Percentiles rank a stretch among this genome's conserved stretches.
phyloP scores from a whole-genome alignment of 2,329 filamentous ascomycete genomes.

The Colletotrichum horii region DNA sequence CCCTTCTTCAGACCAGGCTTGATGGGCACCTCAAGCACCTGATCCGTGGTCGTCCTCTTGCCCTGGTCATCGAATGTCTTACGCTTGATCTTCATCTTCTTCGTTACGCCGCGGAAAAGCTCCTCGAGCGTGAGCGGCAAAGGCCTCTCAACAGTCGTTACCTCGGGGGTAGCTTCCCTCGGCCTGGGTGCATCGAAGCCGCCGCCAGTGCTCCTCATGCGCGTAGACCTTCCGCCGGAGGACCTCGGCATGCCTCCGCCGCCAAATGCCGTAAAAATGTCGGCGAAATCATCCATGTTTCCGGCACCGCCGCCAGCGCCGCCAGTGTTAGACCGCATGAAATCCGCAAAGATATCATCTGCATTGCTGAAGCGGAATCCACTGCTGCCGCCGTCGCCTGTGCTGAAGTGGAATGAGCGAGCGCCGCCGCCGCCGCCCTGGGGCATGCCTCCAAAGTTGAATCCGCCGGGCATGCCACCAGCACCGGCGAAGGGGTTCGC shows the following conservation, averaged over 20 bases:
- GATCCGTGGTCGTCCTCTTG: slow-evolving; percentile 86
- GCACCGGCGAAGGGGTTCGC: slow-evolving; percentile 65
- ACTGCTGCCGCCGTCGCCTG: slow-evolving; percentile 50
- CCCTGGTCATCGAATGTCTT: slow-evolving; percentile 90
- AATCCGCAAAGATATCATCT: slow-evolving; percentile 84
- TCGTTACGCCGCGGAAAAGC: slow-evolving; percentile 82
- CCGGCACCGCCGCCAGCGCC: slow-evolving; percentile 38
- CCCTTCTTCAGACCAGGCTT: slow-evolving; percentile 96
- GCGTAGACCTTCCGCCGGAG: slow-evolving; percentile 46
- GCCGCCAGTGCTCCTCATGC: slow-evolving; percentile 44
- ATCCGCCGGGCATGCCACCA: slow-evolving; percentile 57
- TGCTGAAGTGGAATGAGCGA: slow-evolving; percentile 70
- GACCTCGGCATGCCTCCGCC: slow-evolving; percentile 35
- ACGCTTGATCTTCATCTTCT: slow-evolving; percentile 98
- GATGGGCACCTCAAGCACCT: slow-evolving; percentile 92
- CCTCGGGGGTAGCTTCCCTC: slow-evolving; percentile 74
- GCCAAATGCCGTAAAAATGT: slow-evolving; percentile 60
- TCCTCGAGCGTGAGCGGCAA: slow-evolving; percentile 86
- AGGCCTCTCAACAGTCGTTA: slow-evolving; percentile 87
- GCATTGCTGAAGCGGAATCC: slow-evolving; percentile 87
- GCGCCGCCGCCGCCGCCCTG: slow-evolving; percentile 49
- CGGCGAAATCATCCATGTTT: slow-evolving; percentile 52
- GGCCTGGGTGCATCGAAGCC: slow-evolving; percentile 30
- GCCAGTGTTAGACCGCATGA: slow-evolving; percentile 65
- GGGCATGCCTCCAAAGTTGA: slow-evolving; percentile 51